Evolutionary conservation across 139 green algal genomes (phyloP).

Genomic region (Chlorella ohadii): DNA sequence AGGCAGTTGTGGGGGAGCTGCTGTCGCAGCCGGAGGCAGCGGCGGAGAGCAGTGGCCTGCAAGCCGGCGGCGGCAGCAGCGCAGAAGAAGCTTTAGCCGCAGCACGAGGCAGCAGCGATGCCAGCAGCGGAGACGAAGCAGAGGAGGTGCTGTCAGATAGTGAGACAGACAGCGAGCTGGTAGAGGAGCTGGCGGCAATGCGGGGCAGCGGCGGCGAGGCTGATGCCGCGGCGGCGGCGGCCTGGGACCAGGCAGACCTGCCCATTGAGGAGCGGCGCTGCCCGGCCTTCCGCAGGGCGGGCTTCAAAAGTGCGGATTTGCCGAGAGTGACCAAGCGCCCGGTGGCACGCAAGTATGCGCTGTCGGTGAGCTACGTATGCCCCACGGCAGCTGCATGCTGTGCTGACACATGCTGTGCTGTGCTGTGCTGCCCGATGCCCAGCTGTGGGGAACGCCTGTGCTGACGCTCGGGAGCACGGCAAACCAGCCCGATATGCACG

Average conservation of each 20-base stretch:
- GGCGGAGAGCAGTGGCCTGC: background rate
- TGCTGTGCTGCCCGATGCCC: too few relatives aligned
- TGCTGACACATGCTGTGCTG: background rate
- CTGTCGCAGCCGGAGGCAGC: background rate
- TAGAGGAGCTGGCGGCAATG: background rate
- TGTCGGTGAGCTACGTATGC: slow-evolving; percentile 18
- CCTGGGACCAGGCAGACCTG: background rate
- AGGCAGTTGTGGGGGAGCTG: slow-evolving; percentile 1
- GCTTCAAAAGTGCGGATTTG: background rate
- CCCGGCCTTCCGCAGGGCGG: slow-evolving; percentile 10
- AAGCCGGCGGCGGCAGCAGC: background rate
- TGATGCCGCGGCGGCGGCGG: background rate
- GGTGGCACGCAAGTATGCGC: slow-evolving; percentile 20
- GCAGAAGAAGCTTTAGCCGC: background rate
- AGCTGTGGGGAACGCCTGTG: too few relatives aligned
- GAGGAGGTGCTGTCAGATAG: background rate
- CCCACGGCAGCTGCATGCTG: too few relatives aligned
- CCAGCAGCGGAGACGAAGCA: background rate
- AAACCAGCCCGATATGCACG: too few relatives aligned
- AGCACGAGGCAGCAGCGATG: background rate
- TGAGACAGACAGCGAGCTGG: background rate
- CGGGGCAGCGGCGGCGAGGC: background rate
- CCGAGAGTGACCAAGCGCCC: slow-evolving; percentile 27
- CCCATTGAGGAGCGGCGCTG: slow-evolving; percentile 41
- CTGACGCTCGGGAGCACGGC: too few relatives aligned